Evolutionary conservation across 2,329 filamentous ascomycete species (phyloP).

Genomic region (Amesomyces nigricolor): DNA sequence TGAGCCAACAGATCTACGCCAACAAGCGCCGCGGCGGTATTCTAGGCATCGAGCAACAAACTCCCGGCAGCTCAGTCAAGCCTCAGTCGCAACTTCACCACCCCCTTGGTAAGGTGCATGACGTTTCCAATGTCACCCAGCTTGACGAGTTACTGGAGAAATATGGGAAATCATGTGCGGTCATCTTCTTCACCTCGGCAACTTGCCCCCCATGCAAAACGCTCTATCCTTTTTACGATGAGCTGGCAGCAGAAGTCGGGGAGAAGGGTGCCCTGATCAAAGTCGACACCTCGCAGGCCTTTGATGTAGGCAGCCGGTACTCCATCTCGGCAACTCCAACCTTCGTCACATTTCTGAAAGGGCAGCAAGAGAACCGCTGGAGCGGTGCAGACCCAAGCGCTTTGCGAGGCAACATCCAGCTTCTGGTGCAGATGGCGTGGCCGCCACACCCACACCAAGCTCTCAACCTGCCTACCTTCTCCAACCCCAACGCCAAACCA

Average conservation of each 20-base stretch:
- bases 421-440: conserved; percentile 69
- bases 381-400: conserved; percentile 64
- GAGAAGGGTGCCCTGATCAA: conserved; percentile 70
- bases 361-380: conserved; percentile 74
- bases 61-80: conserved; percentile 28
- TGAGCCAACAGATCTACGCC: conserved; percentile 47
- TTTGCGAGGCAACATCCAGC: conserved; percentile 64
- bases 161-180: conserved; percentile 63
- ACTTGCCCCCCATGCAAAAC: conserved; percentile 81
- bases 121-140: conserved; percentile 52
- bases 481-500: conserved; percentile 56
- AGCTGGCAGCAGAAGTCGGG: conserved; percentile 68
- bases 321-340: conserved; percentile 74
- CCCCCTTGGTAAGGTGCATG: conserved; percentile 49
- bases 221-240: conserved; percentile 75
- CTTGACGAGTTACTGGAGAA: conserved; percentile 55
- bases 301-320: conserved; percentile 59
- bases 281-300: conserved; percentile 67
- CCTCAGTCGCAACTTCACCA: conserved; percentile 23
- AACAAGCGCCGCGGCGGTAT: conserved; percentile 46
- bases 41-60: conserved; percentile 43
- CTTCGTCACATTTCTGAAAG: conserved; percentile 77
- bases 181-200: conserved; percentile 88
- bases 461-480: conserved; percentile 65
- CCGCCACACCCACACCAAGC: conserved; percentile 70